Evolutionary conservation across 108 stramenopile genomes (phyloP), one percentile per base, ranked within the genome.

Genomic region (Nitzschia sp.): DNA sequence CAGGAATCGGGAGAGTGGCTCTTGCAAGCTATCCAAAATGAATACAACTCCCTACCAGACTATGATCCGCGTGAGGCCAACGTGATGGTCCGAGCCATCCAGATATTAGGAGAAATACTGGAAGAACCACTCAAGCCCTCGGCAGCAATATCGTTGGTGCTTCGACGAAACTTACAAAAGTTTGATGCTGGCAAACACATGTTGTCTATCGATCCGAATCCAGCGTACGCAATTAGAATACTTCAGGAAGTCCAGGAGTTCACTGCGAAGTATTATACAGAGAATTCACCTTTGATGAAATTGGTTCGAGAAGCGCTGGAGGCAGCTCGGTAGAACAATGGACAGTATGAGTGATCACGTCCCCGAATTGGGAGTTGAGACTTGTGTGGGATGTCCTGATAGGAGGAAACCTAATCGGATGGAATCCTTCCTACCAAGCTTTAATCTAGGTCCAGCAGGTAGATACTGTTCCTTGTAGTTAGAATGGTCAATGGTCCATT

Each of bases 171-270:
- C 12, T 29, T 67, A 9, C 57, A 67, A 44, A 54, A 42, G n/a
- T 75, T 66, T 38, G 70, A 80, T 34, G 57, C 63, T 15, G 70
- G 70, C 21, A 80, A 80, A 52, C 42, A 75, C 14, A 60, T 56
- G 0, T 26, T 80, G 24, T 80, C 70, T 24, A 21, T 80, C 0
- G 25, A 63, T 7, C 61, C 53, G 19, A 67, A 71, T 56, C 71
- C 78, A 24, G 15, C 29, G 7, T 25, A 22, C 17, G 66, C 78
- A 6, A 72, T 80, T 34, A 20, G 29, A 6, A 63, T 69, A 24
- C 53, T 80, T 3, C 41, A 80, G 53, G 37, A 63, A 37, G 51
- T 64, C 0, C 41, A 43, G 9, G 10, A 17, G 22, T 20, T 52
- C 6, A 43, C 68, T 10, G n/a, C 52, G 6, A 38, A 40, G 7